phyloP scores from a whole-genome alignment of 768 basidiomycete species.

The Paxillus rubicundulus region DNA sequence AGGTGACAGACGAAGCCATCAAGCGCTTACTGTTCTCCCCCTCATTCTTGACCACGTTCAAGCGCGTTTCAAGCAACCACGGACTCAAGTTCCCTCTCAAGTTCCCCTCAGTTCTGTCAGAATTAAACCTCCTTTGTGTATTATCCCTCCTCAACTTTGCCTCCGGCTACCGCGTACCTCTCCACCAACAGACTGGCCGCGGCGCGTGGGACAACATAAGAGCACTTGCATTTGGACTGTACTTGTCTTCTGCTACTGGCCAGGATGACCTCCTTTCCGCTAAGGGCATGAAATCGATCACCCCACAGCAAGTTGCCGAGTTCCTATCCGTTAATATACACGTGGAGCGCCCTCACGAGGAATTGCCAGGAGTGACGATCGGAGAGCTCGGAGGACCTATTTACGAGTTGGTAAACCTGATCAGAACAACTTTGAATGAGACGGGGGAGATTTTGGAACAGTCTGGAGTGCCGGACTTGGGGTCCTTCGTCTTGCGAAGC shows the following conservation, averaged over 20 bases:
- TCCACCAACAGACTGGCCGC: slow-evolving; percentile 69
- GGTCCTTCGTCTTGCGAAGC: slow-evolving; percentile 69
- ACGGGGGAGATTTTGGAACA: slow-evolving; percentile 66
- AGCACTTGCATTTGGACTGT: slow-evolving; percentile 68
- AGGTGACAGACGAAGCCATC: slow-evolving; percentile 62
- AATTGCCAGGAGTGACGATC: slow-evolving; percentile 64
- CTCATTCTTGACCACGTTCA: slow-evolving; percentile 60
- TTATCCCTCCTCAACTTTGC: slow-evolving; percentile 82
- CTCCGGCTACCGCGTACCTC: slow-evolving; percentile 72
- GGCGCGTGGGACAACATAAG: slow-evolving; percentile 86
- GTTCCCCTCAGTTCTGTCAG: slow-evolving; percentile 68
- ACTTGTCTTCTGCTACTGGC: slow-evolving; percentile 59
- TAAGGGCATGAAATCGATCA: slow-evolving; percentile 57
- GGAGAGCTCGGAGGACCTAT: slow-evolving; percentile 76
- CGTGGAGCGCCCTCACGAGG: slow-evolving; percentile 66
- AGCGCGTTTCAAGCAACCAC: slow-evolving; percentile 59
- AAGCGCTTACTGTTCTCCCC: slow-evolving; percentile 61
- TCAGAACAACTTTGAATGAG: slow-evolving; percentile 62
- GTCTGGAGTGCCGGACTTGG: slow-evolving; percentile 66
- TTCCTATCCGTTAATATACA: slow-evolving; percentile 70
- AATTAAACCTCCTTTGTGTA: slow-evolving; percentile 79
- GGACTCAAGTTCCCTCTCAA: slow-evolving; percentile 77
- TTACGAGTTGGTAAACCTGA: slow-evolving; percentile 67
- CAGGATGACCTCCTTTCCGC: slow-evolving; percentile 62
- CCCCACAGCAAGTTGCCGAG: slow-evolving; percentile 60